Evolutionary conservation across 768 basidiomycete genomes (phyloP), one percentile per base, ranked within the genome.

Genomic region (Russula foetens): DNA sequence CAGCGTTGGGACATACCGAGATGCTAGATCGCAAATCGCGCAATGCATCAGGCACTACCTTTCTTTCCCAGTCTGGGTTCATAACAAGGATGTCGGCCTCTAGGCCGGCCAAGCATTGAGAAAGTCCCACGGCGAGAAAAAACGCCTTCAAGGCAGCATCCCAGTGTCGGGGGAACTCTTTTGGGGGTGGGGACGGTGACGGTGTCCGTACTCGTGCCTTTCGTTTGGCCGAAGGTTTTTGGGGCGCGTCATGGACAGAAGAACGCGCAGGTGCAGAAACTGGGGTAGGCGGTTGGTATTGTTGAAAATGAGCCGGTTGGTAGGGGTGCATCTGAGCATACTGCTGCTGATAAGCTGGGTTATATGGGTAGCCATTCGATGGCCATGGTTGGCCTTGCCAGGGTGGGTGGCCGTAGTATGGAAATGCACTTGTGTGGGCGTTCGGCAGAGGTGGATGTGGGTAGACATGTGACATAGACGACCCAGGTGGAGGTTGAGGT

Each of bases 1-100:
- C 26, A 47, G 21, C 38, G 45, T 48, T 11, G 38, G n/a, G 39
- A 61, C 63, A 31, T 60, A 71, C 71, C 62, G 51, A 58, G 24
- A 71, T 43, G 47, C 63, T 59, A 23, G 55, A 33, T 41, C 58
- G 53, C 12, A 71, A 57, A 44, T 65, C 47, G 14, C 53, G 53
- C 38, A 71, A 57, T 21, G 71, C 70, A 6, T 49, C 53, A n/a
- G 66, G 63, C 7, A 71, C 58, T 26, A 59, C 62, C 43, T 68
- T 53, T 48, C 52, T 46, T 60, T 71, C 71, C 53, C 59, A 66
- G 19, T 69, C 69, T 38, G 61, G 53, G 51, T 66, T 70, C 67
- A 71, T 65, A 19, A 71, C 67, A 33, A 71, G 61, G 38, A 71
- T 69, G 52, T 71, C 71, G 24, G 55, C 54, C 57, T 67, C 67